These are phyloP conservation scores for Colletotrichum lupini DNA, from an alignment of 2,329 filamentous ascomycete genomes.

Conservation along the genomic window DNA sequence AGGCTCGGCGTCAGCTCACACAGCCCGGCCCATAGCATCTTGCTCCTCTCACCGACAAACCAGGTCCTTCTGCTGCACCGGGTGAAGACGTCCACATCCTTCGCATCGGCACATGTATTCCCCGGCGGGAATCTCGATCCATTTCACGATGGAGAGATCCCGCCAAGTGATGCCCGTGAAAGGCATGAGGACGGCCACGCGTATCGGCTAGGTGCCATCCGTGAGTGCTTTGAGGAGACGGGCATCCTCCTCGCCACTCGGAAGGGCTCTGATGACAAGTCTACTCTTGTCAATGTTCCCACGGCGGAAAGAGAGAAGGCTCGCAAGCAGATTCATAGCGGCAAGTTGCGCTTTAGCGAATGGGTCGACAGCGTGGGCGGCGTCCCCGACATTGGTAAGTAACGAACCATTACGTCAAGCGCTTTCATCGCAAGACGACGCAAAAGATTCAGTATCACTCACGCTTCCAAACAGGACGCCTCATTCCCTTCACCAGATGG, in stretches of 20 bases:
- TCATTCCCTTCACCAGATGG: constrained; percentile 92
- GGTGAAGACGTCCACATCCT: constrained; percentile 83
- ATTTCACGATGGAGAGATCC: constrained; percentile 76
- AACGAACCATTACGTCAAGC: background rate
- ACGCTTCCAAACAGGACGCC: constrained; percentile 56
- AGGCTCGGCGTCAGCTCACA: constrained; percentile 22
- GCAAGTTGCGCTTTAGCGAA: constrained; percentile 72
- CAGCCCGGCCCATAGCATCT: constrained; percentile 55
- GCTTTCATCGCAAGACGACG: background rate
- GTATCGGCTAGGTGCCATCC: constrained; percentile 85
- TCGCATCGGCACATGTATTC: constrained; percentile 94
- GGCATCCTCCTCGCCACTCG: constrained; percentile 80
- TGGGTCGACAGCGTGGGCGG: constrained; percentile 71
- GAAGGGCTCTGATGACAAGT: constrained; percentile 49
- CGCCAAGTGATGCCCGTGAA: constrained; percentile 55
- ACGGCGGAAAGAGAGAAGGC: constrained; percentile 72
- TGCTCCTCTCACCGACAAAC: constrained; percentile 87
- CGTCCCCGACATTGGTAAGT: constrained; percentile 72
- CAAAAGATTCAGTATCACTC: background rate
- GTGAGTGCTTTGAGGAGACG: constrained; percentile 96
- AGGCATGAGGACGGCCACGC: constrained; percentile 77
- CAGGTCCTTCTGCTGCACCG: constrained; percentile 90
- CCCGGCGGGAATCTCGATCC: constrained; percentile 87
- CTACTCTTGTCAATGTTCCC: constrained; percentile 69
- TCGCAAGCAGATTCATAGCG: constrained; percentile 75